These are phyloP conservation scores for Ophiostoma novo-ulmi DNA, from an alignment of 2,329 filamentous ascomycete species.

Conservation along the genomic window DNA sequence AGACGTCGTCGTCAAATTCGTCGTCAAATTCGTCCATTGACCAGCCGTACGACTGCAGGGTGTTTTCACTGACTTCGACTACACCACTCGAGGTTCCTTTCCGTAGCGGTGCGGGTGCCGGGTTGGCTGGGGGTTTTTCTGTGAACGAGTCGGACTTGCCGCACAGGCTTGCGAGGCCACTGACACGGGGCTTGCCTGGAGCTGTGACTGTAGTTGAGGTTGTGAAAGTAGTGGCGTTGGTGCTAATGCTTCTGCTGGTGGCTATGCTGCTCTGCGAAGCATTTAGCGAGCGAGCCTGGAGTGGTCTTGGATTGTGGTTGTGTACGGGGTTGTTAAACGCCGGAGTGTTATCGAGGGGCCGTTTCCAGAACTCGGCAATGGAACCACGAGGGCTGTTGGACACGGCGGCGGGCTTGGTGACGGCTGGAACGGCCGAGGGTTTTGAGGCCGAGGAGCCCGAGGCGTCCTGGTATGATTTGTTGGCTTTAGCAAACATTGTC, in stretches of 20 bases:
- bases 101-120: background rate
- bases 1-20: constrained; percentile 59
- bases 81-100: background rate
- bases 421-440: constrained; percentile 23
- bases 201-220: background rate
- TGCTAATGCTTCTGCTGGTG: background rate
- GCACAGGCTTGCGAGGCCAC: constrained; percentile 20
- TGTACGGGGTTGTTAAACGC: background rate
- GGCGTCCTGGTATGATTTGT: constrained; percentile 33
- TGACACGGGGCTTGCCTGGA: background rate
- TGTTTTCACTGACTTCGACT: constrained; percentile 14
- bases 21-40: constrained; percentile 83
- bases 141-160: constrained; percentile 42
- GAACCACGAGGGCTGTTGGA: constrained; percentile 43
- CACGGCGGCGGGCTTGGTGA: constrained; percentile 17
- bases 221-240: background rate
- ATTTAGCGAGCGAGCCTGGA: constrained; percentile 37
- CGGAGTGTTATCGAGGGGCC: constrained; percentile 23
- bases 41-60: constrained; percentile 34
- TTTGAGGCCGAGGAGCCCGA: background rate
- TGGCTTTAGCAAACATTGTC: constrained; percentile 33
- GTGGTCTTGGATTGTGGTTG: constrained; percentile 27
- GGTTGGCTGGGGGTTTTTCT: constrained; percentile 34
- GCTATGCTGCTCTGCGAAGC: constrained; percentile 26
- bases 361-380: constrained; percentile 24